Conservation (phyloP, 495 filamentous ascomycete species). For the Oidiodendron maius region DNA sequence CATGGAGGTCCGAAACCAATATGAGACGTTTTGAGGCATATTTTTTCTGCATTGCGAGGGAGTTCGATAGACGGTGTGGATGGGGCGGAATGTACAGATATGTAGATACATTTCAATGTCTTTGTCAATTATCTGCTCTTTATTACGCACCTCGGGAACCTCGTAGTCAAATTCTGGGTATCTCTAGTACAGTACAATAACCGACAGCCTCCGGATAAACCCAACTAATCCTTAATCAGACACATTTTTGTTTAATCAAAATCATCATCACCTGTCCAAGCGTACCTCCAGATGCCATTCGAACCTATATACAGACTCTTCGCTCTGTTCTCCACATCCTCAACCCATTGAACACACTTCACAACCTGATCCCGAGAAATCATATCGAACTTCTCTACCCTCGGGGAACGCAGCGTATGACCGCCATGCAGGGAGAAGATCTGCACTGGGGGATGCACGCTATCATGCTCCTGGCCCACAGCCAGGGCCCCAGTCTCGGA, state of each 20-base stretch:
- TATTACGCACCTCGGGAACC: too few species aligned
- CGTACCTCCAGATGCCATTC: constrained; percentile 4
- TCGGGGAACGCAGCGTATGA: constrained; percentile 5
- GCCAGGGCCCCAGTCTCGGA: constrained; percentile 17
- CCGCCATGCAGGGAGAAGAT: constrained; percentile 19
- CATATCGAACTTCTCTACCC: not conserved
- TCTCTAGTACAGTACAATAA: too few species aligned
- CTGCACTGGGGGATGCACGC: constrained; percentile 1
- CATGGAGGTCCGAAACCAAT: constrained; percentile 10
- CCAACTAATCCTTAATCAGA: too few species aligned
- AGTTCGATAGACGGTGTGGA: too few species aligned
- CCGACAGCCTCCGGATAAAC: too few species aligned
- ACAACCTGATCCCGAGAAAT: not conserved
- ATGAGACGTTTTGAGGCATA: not conserved
- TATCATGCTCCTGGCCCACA: constrained; percentile 16
- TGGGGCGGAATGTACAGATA: too few species aligned
- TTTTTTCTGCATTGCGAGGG: not conserved
- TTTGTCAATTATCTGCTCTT: too few species aligned
- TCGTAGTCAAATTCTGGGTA: too few species aligned
- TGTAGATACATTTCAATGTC: too few species aligned
- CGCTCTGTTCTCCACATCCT: constrained; percentile 11
- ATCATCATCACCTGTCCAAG: constrained; percentile 5
- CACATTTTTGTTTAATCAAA: too few species aligned
- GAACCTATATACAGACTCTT: constrained; percentile 13
- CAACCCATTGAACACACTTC: constrained; percentile 9